A percentile compares a stretch with the other conserved stretches of the same genome.
Evolutionary conservation across 2,329 filamentous ascomycete genomes (phyloP).

Genomic region (Beauveria rudraprayagi): DNA sequence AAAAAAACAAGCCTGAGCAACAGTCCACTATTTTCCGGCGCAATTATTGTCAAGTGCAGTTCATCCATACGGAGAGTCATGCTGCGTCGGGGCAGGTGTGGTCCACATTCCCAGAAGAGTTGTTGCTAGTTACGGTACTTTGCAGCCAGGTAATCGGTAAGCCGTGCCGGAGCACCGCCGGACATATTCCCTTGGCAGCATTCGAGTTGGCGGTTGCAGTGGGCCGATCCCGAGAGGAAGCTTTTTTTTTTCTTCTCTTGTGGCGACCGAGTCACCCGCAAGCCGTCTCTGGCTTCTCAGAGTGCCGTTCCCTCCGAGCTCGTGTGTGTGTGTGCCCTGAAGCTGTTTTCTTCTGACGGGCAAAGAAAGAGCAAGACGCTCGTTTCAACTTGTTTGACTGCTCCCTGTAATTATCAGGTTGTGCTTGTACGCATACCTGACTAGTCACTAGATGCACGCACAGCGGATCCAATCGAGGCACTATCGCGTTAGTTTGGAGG

Average conservation of each 20-base stretch:
- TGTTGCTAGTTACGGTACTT: conserved; percentile 6
- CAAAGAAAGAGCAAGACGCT: no score
- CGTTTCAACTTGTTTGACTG: no score
- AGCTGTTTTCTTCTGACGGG: no score
- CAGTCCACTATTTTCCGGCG: conserved; percentile 8
- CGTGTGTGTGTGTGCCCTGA: no score
- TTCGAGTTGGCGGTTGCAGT: not conserved
- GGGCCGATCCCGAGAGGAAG: conserved; percentile 7
- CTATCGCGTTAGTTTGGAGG: not conserved
- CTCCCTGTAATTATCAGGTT: no score
- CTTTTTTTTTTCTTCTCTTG: not conserved
- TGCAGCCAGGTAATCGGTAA: conserved; percentile 4
- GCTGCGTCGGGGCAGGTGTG: not conserved
- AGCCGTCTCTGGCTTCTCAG: not conserved
- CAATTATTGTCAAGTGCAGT: conserved; percentile 1
- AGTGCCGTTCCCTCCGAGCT: not conserved
- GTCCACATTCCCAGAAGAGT: conserved; percentile 1
- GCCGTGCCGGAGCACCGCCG: not conserved
- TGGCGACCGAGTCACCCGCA: not conserved
- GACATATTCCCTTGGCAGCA: not conserved
- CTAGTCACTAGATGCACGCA: not conserved
- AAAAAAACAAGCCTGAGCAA: not conserved
- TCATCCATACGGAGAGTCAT: not conserved
- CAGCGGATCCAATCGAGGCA: not conserved
- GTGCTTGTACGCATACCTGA: not conserved